These are phyloP conservation scores for Ascochyta viciae-villosae DNA, from an alignment of 2,329 filamentous ascomycete species.

Conservation along the genomic window DNA sequence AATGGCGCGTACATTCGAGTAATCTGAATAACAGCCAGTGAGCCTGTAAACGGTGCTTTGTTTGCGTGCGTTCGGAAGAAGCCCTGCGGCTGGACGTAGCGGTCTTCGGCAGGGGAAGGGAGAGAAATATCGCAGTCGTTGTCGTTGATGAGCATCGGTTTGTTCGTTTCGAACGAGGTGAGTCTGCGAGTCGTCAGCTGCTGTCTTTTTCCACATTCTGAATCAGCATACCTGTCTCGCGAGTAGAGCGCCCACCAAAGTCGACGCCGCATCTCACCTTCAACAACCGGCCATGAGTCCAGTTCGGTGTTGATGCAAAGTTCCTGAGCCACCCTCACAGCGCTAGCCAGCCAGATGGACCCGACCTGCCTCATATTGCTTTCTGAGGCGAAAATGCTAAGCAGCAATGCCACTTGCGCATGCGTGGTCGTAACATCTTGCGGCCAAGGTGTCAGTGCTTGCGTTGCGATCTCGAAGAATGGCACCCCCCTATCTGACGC, in stretches of 20 bases:
- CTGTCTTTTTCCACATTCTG: no score
- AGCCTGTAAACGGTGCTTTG: slow-evolving; percentile 65
- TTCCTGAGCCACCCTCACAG: slow-evolving; percentile 82
- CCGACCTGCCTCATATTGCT: slow-evolving; percentile 85
- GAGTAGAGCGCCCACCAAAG: slow-evolving; percentile 96
- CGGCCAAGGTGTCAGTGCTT: slow-evolving; percentile 79
- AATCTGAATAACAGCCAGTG: slow-evolving; percentile 82
- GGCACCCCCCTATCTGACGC: slow-evolving; percentile 64
- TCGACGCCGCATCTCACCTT: slow-evolving; percentile 83
- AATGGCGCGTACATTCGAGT: slow-evolving; percentile 79
- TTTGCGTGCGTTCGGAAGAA: slow-evolving; percentile 49
- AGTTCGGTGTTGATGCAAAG: slow-evolving; percentile 80
- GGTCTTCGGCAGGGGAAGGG: slow-evolving; percentile 81
- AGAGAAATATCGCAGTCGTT: slow-evolving; percentile 85
- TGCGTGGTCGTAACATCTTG: slow-evolving; percentile 79
- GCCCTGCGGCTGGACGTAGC: slow-evolving; percentile 68
- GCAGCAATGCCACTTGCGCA: slow-evolving; percentile 73
- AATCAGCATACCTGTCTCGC: slow-evolving; percentile 72
- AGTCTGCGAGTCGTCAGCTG: slow-evolving; percentile 55
- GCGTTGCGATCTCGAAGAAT: slow-evolving; percentile 74
- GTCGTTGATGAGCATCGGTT: slow-evolving; percentile 84
- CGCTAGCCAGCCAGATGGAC: slow-evolving; percentile 83
- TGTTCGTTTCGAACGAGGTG: slow-evolving; percentile 79
- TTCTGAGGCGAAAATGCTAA: slow-evolving; percentile 82
- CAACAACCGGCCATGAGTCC: slow-evolving; percentile 74